Conservation (phyloP, 1,139 yeast genomes). For the Komagataea norvegica region DNA sequence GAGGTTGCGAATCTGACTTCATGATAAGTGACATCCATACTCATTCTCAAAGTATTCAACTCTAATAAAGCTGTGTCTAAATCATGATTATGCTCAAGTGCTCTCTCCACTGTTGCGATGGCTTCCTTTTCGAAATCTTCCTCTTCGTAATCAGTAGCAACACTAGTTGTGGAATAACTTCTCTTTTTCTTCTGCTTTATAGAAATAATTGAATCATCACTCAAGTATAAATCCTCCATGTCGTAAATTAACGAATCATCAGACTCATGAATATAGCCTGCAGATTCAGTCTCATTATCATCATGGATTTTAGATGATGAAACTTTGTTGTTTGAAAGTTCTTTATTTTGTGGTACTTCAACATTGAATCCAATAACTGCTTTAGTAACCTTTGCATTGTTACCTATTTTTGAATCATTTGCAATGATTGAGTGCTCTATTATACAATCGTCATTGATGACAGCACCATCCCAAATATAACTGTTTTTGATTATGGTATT, state of each 20-base stretch:
- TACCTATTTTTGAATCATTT: slow-evolving; percentile 49
- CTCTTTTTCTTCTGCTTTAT: slow-evolving; percentile 42
- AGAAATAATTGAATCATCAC: slow-evolving; percentile 78
- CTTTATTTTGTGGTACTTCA: slow-evolving; percentile 48
- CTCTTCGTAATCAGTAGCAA: slow-evolving; percentile 50
- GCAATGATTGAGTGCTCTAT: slow-evolving; percentile 70
- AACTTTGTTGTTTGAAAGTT: slow-evolving; percentile 26
- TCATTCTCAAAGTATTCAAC: slow-evolving; percentile 91
- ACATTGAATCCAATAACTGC: slow-evolving; percentile 83
- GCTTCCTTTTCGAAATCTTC: slow-evolving; percentile 89
- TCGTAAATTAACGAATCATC: slow-evolving; percentile 44
- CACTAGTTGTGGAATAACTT: slow-evolving; percentile 41
- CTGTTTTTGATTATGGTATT: slow-evolving; percentile 68
- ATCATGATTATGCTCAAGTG: slow-evolving; percentile 87
- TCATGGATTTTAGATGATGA: slow-evolving; percentile 20
- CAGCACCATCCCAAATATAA: slow-evolving; percentile 81
- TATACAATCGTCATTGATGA: slow-evolving; percentile 58
- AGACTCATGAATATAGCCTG: slow-evolving; percentile 54
- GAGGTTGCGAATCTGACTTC: slow-evolving; percentile 85
- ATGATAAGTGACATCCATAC: slow-evolving; percentile 91
- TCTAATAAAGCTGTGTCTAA: slow-evolving; percentile 90
- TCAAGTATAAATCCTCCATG: slow-evolving; percentile 58
- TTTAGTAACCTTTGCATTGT: slow-evolving; percentile 47
- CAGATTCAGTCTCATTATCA: slow-evolving; percentile 13
- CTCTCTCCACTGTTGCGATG: slow-evolving; percentile 86